phyloP scores from a whole-genome alignment of 148 eudicot genomes.

The Camellia granthamiana region DNA sequence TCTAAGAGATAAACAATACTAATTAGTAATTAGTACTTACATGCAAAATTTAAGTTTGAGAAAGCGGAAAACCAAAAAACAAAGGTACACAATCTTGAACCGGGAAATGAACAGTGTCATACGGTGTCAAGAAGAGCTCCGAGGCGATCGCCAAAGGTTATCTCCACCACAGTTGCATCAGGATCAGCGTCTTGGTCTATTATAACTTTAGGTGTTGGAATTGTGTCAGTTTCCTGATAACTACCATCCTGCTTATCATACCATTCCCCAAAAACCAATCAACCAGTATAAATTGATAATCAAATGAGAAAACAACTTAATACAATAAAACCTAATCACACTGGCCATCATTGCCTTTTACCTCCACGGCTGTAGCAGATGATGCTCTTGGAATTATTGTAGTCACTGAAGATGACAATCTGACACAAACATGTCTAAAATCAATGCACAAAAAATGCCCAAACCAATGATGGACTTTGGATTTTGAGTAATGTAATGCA shows the following conservation, averaged over 20 bases:
- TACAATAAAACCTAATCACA: not conserved
- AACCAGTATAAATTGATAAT: not conserved
- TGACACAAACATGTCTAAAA: slow-evolving; percentile 24
- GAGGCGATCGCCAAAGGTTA: slow-evolving; percentile 84
- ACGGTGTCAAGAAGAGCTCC: slow-evolving; percentile 97
- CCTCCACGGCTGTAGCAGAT: slow-evolving; percentile 69
- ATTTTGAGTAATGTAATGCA: not conserved
- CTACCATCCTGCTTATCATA: slow-evolving; percentile 48
- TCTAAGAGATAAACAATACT: slow-evolving; percentile 9
- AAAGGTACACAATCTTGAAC: not conserved
- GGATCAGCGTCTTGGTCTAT: slow-evolving; percentile 85
- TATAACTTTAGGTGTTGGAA: slow-evolving; percentile 76
- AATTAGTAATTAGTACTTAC: not conserved
- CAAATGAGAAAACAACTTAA: not conserved
- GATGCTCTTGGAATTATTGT: slow-evolving; percentile 52
- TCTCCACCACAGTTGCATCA: slow-evolving; percentile 81
- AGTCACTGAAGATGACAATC: slow-evolving; percentile 39
- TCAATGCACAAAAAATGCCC: not conserved
- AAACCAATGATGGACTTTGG: not conserved
- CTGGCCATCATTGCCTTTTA: slow-evolving; percentile 20
- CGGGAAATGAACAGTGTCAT: slow-evolving; percentile 22
- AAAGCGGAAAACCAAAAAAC: not conserved
- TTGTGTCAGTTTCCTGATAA: slow-evolving; percentile 49
- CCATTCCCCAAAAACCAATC: not conserved
- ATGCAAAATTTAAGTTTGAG: not conserved